Conservation (phyloP, 768 basidiomycete genomes). For the Serendipita sp. region DNA sequence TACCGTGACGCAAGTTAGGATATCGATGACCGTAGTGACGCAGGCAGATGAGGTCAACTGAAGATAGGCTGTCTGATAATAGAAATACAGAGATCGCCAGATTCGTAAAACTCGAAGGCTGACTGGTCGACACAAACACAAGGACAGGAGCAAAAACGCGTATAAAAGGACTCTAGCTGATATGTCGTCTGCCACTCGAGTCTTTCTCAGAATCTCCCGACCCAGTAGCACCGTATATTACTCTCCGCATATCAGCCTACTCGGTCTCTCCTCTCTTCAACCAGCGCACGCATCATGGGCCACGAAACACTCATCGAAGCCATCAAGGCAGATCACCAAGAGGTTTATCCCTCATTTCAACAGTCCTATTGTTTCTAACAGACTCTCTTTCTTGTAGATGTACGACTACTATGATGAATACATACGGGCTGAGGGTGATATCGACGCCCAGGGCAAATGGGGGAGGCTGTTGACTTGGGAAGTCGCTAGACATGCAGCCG, state of each 20-base stretch:
- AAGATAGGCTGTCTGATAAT: too few relatives aligned
- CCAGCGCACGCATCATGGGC: background rate
- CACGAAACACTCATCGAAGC: constrained; percentile 21
- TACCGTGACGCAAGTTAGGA: too few relatives aligned
- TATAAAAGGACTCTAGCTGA: too few relatives aligned
- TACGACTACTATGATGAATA: constrained; percentile 41
- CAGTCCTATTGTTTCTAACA: background rate
- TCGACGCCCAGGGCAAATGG: constrained; percentile 37
- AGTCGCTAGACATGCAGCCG: constrained; percentile 39
- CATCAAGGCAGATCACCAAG: constrained; percentile 35
- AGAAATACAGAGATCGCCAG: too few relatives aligned
- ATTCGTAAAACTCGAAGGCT: too few relatives aligned
- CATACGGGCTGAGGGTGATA: constrained; percentile 23
- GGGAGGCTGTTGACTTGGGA: constrained; percentile 43
- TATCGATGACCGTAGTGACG: too few relatives aligned
- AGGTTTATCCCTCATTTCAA: constrained; percentile 18
- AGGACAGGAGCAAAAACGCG: too few relatives aligned
- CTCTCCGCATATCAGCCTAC: background rate
- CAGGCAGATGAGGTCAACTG: too few relatives aligned
- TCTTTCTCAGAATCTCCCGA: too few relatives aligned
- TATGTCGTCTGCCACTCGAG: too few relatives aligned
- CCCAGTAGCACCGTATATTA: too few relatives aligned
- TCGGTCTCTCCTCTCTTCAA: background rate
- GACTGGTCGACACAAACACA: too few relatives aligned
- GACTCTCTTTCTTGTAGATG: constrained; percentile 25